phyloP scores from a whole-genome alignment of 192 early-diverging fungal species.

The Gigaspora rosea region DNA sequence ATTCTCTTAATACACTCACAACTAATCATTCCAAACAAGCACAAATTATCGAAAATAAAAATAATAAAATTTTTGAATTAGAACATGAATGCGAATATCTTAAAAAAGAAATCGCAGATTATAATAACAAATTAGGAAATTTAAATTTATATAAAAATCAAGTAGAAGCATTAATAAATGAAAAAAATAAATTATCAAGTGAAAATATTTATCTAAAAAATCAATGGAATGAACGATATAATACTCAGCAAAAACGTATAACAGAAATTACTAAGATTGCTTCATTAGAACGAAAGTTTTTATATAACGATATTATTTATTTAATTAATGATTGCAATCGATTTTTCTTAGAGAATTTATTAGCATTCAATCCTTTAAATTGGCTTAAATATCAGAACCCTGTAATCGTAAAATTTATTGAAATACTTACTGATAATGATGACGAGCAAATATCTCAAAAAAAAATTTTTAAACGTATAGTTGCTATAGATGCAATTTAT shows the following conservation, averaged over 20 bases:
- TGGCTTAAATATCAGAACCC: background rate
- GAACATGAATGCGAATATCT: background rate
- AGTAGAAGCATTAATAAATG: background rate
- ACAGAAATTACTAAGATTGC: background rate
- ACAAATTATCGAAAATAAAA: background rate
- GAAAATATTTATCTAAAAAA: no score
- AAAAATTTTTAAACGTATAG: slow-evolving; percentile 7
- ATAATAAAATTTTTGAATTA: background rate
- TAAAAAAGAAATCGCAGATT: background rate
- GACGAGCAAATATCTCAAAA: background rate
- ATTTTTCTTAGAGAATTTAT: background rate
- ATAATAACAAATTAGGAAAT: background rate
- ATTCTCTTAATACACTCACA: background rate
- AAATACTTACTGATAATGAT: slow-evolving; percentile 3
- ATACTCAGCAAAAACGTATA: background rate
- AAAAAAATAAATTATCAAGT: background rate
- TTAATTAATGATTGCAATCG: background rate
- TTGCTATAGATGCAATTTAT: slow-evolving; percentile 14
- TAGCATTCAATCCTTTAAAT: background rate
- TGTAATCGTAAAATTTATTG: slow-evolving; percentile 12
- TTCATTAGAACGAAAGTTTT: background rate
- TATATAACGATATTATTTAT: slow-evolving; percentile 6
- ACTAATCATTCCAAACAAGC: background rate
- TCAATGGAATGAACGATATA: background rate
- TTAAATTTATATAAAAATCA: background rate